phyloP scores from a whole-genome alignment of 1,139 yeast genomes.

The Saccharomyces pastorianus region DNA sequence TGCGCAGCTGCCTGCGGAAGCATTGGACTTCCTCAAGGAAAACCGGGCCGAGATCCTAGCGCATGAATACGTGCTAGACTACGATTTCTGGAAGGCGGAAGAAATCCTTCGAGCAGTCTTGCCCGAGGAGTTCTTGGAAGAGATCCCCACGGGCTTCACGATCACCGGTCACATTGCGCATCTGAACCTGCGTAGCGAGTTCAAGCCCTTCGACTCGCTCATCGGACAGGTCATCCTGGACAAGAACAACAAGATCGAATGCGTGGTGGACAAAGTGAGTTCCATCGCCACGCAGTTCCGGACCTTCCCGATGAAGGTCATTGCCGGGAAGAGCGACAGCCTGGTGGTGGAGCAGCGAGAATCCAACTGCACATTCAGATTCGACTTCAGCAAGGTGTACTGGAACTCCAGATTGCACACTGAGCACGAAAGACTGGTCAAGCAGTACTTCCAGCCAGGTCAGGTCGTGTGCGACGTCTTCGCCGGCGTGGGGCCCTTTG shows the following conservation, averaged over 20 bases:
- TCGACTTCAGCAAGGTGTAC: constrained; percentile 88
- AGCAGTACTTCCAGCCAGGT: constrained; percentile 45
- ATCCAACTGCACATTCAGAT: constrained; percentile 74
- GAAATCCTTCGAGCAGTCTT: constrained; percentile 70
- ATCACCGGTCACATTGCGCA: constrained; percentile 96
- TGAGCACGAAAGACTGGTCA: constrained; percentile 79
- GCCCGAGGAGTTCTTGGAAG: constrained; percentile 63
- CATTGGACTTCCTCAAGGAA: constrained; percentile 41
- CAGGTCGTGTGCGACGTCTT: constrained; percentile 89
- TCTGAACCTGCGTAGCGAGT: constrained; percentile 74
- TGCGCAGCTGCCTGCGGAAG: constrained; percentile 36
- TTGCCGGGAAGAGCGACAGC: constrained; percentile 61
- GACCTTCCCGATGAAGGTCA: constrained; percentile 86
- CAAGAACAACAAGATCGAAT: constrained; percentile 67
- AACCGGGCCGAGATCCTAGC: constrained; percentile 43
- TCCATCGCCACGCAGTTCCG: constrained; percentile 81
- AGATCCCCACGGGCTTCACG: constrained; percentile 85
- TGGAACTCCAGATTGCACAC: constrained; percentile 96
- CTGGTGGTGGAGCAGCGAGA: constrained; percentile 82
- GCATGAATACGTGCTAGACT: constrained; percentile 52
- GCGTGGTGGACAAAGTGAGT: constrained; percentile 92
- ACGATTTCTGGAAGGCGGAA: constrained; percentile 81
- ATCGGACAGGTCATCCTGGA: constrained; percentile 90
- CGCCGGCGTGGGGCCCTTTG: constrained; percentile 99
- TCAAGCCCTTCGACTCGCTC: constrained; percentile 67